Percentiles rank a stretch among this genome's conserved stretches.
These are phyloP conservation scores for Sugiyamaella americana DNA, from an alignment of 805 yeast species.

Conservation along the genomic window DNA sequence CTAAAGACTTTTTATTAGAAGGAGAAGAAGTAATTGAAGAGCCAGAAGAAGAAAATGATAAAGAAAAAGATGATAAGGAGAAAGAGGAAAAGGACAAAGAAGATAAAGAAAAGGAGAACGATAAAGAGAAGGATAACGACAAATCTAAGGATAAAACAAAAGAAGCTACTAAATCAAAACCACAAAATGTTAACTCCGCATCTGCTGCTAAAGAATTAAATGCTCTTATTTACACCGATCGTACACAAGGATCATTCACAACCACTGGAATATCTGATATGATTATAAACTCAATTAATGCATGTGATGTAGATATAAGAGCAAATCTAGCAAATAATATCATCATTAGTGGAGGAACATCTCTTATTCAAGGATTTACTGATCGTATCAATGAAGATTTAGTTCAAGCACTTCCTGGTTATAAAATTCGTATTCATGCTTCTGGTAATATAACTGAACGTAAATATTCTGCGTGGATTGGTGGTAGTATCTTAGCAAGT, in stretches of 20 bases:
- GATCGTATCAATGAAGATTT: constrained; percentile 72
- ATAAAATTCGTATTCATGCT: constrained; percentile 77
- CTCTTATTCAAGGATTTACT: constrained; percentile 73
- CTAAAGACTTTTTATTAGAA: constrained; percentile 27
- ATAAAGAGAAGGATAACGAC: constrained; percentile 22
- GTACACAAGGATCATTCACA: constrained; percentile 13
- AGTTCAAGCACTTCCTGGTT: constrained; percentile 66
- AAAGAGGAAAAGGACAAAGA: constrained; percentile 10
- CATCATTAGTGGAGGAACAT: constrained; percentile 78
- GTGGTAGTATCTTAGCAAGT: constrained; percentile 82
- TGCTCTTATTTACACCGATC: constrained; percentile 17
- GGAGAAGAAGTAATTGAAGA: neutral
- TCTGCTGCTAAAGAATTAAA: constrained; percentile 8
- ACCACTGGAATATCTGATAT: constrained; percentile 49
- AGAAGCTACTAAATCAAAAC: constrained; percentile 8
- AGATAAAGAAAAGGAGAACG: constrained; percentile 14
- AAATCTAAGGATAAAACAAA: constrained; percentile 4
- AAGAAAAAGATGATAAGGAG: constrained; percentile 6
- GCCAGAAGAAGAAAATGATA: constrained; percentile 15
- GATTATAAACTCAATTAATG: constrained; percentile 43
- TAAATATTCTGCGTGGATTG: constrained; percentile 80
- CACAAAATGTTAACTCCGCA: neutral
- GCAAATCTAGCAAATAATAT: constrained; percentile 85
- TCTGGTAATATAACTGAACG: constrained; percentile 70
- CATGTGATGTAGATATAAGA: constrained; percentile 77